Conservation (phyloP, 495 filamentous ascomycete species). For the Bombardia bombarda region DNA sequence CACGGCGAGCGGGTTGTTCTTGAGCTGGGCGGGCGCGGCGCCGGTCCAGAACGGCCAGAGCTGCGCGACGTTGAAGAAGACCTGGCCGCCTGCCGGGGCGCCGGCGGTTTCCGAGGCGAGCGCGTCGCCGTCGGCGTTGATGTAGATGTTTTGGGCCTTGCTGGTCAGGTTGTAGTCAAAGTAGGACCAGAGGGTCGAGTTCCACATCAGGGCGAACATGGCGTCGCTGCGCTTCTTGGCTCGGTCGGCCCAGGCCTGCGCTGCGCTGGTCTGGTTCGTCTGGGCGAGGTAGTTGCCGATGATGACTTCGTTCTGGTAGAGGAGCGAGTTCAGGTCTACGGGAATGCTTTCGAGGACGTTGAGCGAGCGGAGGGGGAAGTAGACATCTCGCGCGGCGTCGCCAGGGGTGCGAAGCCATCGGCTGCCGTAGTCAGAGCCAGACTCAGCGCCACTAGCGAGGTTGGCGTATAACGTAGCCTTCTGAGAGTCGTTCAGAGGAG, state of each 20-base stretch:
- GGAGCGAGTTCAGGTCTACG: slow-evolving; percentile 44
- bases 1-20: slow-evolving; percentile 39
- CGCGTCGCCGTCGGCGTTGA: slow-evolving; percentile 29
- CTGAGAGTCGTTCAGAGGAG: slow-evolving; percentile 30
- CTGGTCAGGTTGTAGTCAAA: slow-evolving; percentile 46
- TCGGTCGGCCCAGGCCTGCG: slow-evolving; percentile 20
- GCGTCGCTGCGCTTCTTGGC: slow-evolving; percentile 32
- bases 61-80: slow-evolving; percentile 35
- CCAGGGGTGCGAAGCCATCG: slow-evolving; percentile 33
- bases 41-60: slow-evolving; percentile 46
- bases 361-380: slow-evolving; percentile 43
- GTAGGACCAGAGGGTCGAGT: slow-evolving; percentile 35
- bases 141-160: slow-evolving; percentile 28
- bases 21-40: slow-evolving; percentile 34
- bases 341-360: slow-evolving; percentile 31
- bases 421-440: slow-evolving; percentile 38
- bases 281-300: slow-evolving; percentile 29
- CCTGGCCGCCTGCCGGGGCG: slow-evolving; percentile 31
- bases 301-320: slow-evolving; percentile 39
- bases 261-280: slow-evolving; percentile 22
- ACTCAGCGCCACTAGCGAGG: slow-evolving; percentile 42
- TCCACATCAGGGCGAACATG: slow-evolving; percentile 43
- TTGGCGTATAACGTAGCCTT: slow-evolving; percentile 34
- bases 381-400: slow-evolving; percentile 37
- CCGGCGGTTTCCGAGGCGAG: slow-evolving; percentile 18